These are phyloP conservation scores for Hydnomerulius pinastri DNA, from an alignment of 768 basidiomycete species.

Conservation along the genomic window DNA sequence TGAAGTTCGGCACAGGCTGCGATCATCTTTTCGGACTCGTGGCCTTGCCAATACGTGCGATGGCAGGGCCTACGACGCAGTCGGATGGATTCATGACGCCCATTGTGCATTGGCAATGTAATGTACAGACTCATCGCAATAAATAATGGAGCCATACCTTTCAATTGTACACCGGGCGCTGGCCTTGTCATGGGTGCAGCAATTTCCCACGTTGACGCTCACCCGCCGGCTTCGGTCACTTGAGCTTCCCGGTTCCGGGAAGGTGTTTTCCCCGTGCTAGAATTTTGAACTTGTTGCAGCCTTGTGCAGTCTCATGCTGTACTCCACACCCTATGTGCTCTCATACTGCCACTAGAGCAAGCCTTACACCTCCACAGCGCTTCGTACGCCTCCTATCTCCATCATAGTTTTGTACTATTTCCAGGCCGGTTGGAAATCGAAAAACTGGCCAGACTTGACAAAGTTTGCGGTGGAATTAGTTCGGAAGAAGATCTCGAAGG, in stretches of 20 bases:
- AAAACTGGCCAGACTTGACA: too few species aligned
- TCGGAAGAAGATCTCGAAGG: too few species aligned
- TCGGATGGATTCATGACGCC: not conserved
- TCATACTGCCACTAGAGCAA: not conserved
- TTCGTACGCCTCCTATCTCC: too few species aligned
- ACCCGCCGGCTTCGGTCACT: constrained; percentile 11
- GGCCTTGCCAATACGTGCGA: too few species aligned
- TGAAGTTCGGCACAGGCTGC: not conserved
- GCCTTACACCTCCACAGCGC: not conserved
- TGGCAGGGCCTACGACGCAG: not conserved
- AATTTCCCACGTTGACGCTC: too few species aligned
- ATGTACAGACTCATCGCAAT: too few species aligned
- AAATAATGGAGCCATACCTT: too few species aligned
- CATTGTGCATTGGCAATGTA: not conserved
- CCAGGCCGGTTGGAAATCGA: not conserved
- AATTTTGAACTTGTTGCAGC: not conserved
- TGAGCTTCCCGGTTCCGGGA: not conserved
- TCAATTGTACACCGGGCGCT: too few species aligned
- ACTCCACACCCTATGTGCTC: too few species aligned
- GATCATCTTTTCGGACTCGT: not conserved
- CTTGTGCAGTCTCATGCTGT: not conserved
- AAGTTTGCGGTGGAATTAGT: not conserved
- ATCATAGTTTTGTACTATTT: not conserved
- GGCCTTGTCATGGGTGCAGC: not conserved
- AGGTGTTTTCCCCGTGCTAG: not conserved